Percentiles rank a stretch among this genome's conserved stretches.
Evolutionary conservation across 495 filamentous ascomycete genomes (phyloP).

Genomic region (Clavariopsis aquatica): DNA sequence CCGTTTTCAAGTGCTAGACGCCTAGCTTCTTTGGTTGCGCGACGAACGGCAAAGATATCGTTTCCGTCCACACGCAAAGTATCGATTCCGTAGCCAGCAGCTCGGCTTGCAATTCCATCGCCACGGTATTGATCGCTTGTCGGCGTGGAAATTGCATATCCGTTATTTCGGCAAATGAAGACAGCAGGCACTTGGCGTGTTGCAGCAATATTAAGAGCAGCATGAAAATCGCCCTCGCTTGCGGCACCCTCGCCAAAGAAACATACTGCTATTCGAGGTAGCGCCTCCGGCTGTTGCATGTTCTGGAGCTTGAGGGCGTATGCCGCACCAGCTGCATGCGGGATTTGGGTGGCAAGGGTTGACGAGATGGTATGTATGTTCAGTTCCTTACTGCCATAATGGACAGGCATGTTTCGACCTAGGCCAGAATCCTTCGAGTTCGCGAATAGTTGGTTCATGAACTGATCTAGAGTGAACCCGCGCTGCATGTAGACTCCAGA

Average conservation of each 20-base stretch:
- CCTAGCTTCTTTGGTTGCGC: conserved; percentile 77
- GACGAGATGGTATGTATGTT: conserved; percentile 94
- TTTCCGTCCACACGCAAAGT: conserved; percentile 97
- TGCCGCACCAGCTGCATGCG: conserved; percentile 89
- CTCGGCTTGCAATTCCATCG: conserved; percentile 92
- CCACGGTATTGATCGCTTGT: conserved; percentile 96
- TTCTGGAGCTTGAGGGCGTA: conserved; percentile 90
- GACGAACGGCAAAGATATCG: conserved; percentile 91
- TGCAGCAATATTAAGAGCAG: conserved; percentile 92
- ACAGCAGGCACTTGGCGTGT: conserved; percentile 88
- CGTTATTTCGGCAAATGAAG: conserved; percentile 97
- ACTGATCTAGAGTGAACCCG: conserved; percentile 81
- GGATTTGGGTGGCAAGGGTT: conserved; percentile 90
- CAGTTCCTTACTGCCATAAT: conserved; percentile 82
- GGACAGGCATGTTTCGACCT: conserved; percentile 96
- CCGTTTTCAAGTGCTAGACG: conserved; percentile 74
- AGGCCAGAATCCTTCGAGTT: conserved; percentile 78
- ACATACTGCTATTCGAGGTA: conserved; percentile 74
- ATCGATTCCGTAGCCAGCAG: conserved; percentile 95
- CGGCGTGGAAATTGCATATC: conserved; percentile 92
- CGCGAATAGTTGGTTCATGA: conserved; percentile 95
- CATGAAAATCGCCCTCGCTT: conserved; percentile 96
- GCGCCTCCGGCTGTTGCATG: conserved; percentile 65
- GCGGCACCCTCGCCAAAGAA: conserved; percentile 99
- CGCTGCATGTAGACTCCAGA: conserved; percentile 86